Base-by-base conservation (phyloP, 129 eudicot genomes). In the Flaveria brownii region DNA sequence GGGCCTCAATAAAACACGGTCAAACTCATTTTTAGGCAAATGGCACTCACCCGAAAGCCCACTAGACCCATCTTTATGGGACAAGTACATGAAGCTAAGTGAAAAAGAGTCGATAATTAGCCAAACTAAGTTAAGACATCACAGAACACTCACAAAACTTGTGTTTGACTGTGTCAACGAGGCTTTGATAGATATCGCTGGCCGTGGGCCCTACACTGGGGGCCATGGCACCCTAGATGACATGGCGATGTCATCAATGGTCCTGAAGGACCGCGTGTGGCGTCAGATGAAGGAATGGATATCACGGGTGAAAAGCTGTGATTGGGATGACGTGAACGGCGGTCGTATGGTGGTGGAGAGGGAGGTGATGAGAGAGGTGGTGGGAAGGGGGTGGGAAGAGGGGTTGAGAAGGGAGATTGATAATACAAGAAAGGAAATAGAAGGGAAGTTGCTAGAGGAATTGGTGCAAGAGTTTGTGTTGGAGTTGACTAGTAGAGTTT, bases 21-120 rank as follows among this genome's bases (percentile, higher is more conserved):
- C 81, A 1, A 78, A 72, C 81, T 74, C 92, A 7, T 76, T 76
- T 74, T 50, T 91, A 61, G 63, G 82, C 43, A 79, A 79, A 77
- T 95, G 97, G 99, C 92, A 95, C 76, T 89, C 97, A 0, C 84
- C 86, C 14, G 97, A 87, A 43, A 87, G 96, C 86, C 99, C 99
- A 1, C 71, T 95, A 64, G 93, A 95, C 78, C 97, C 96, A 1
- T 83, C 87, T 1, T 71, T 95, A 54, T 74, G 94, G 68, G 92
- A 91, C 64, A 88, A 78, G 5, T 91, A 86, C 80, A 69, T 82
- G 45, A 87, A 89, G 71, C 59, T 81, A 67, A 73, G 80, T 6
- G 88, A 77, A 67, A 86, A 82, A 73, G 88, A 86, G 28, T 68
- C 79, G 1, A 81, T 64, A 16, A 66, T 74, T 12, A 81, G 85